Conservation (phyloP, 768 basidiomycete species). For the Podaxis rugospora region DNA sequence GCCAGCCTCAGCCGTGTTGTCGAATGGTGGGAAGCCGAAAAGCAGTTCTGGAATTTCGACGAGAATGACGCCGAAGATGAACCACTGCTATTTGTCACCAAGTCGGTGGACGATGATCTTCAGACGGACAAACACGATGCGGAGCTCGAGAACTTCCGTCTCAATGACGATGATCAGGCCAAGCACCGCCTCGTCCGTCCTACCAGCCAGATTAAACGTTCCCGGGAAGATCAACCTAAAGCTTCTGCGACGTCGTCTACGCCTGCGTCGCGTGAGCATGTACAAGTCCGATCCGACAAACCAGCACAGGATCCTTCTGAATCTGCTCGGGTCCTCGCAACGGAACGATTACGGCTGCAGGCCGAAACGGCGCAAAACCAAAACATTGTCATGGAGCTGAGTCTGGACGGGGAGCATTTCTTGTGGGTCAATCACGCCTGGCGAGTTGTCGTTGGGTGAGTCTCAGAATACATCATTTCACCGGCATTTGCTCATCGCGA, state of each 20-base stretch:
- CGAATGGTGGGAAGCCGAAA: slow-evolving; percentile 99
- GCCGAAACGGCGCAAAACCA: slow-evolving; percentile 95
- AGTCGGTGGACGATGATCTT: slow-evolving; percentile 65
- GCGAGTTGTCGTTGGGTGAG: slow-evolving; percentile 87
- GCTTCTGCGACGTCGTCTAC: slow-evolving; percentile 31
- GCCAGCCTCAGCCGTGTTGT: slow-evolving; percentile 95
- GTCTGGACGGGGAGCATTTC: slow-evolving; percentile 90
- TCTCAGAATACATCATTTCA: neutral
- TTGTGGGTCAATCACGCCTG: slow-evolving; percentile 97
- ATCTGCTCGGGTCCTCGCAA: slow-evolving; percentile 80
- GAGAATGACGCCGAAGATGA: slow-evolving; percentile 90
- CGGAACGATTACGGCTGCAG: slow-evolving; percentile 82
- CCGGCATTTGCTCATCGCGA: neutral
- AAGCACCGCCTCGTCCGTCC: slow-evolving; percentile 46
- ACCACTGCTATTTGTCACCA: slow-evolving; percentile 89
- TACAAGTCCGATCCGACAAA: slow-evolving; percentile 36
- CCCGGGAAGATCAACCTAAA: slow-evolving; percentile 56
- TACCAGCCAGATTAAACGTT: slow-evolving; percentile 44
- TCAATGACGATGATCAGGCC: slow-evolving; percentile 51
- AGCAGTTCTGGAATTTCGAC: slow-evolving; percentile 99
- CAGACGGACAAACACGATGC: slow-evolving; percentile 34
- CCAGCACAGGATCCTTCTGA: slow-evolving; percentile 53
- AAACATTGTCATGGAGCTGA: slow-evolving; percentile 94
- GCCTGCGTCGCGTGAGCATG: slow-evolving; percentile 28
- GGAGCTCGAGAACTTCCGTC: slow-evolving; percentile 40